Evolutionary conservation across 192 early-diverging fungal species (phyloP).

Genomic region (Lobosporangium transversale): DNA sequence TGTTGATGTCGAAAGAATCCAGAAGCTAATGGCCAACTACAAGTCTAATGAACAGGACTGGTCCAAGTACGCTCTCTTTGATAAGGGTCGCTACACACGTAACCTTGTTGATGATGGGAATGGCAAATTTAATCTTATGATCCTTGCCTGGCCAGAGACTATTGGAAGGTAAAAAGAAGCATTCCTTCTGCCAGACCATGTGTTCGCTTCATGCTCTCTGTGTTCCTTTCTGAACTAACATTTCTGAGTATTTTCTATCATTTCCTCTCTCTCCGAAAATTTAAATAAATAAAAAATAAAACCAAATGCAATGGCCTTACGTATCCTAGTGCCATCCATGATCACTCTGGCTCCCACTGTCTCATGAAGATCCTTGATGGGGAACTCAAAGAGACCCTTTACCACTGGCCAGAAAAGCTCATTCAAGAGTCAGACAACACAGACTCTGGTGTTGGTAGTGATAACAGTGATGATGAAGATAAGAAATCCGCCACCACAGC

Average conservation of each 20-base stretch:
- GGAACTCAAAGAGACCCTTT: slow-evolving; percentile 80
- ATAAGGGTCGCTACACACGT: slow-evolving; percentile 83
- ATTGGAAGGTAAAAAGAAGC: slow-evolving; percentile 60
- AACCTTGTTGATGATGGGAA: slow-evolving; percentile 93
- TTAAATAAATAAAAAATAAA: no score
- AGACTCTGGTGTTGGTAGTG: slow-evolving; percentile 45
- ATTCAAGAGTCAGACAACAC: slow-evolving; percentile 34
- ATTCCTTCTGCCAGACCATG: slow-evolving; percentile 5
- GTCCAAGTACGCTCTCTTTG: slow-evolving; percentile 80
- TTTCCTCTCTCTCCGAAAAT: slow-evolving; percentile 3
- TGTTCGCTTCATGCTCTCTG: slow-evolving; percentile 2
- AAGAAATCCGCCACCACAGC: slow-evolving; percentile 17
- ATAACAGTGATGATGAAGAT: slow-evolving; percentile 38
- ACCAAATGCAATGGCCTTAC: no score
- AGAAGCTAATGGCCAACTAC: slow-evolving; percentile 76
- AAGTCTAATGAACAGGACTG: slow-evolving; percentile 76
- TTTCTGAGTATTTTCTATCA: slow-evolving; percentile 1
- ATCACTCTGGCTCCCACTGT: slow-evolving; percentile 92
- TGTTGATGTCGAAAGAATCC: slow-evolving; percentile 68
- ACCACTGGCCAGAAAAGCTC: slow-evolving; percentile 73
- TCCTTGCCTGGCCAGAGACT: slow-evolving; percentile 86
- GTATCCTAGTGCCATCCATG: slow-evolving; percentile 84
- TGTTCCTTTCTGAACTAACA: slow-evolving; percentile 11
- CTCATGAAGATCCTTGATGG: slow-evolving; percentile 93
- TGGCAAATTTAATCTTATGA: slow-evolving; percentile 95